Percentiles rank a stretch among this genome's conserved stretches.
Conservation (phyloP, 257 asterid species). For the Scutellaria baicalensis region DNA sequence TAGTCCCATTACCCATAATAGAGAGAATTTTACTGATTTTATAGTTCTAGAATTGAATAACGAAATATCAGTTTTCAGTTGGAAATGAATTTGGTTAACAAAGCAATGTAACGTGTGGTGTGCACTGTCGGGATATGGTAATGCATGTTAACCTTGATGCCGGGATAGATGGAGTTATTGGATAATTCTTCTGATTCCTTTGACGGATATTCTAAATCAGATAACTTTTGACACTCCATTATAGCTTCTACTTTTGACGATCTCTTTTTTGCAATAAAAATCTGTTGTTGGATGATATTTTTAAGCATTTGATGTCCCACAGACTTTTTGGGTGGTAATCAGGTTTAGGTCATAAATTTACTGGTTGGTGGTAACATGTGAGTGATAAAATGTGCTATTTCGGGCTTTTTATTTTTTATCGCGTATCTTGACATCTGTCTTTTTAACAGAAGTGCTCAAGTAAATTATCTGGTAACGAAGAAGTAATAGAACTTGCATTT, state of each 20-base stretch:
- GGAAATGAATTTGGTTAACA: too few relatives aligned
- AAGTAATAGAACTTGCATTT: neutral
- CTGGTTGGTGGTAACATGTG: neutral
- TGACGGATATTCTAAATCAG: neutral
- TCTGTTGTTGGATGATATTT: neutral
- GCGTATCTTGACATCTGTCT: too few relatives aligned
- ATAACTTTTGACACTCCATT: neutral
- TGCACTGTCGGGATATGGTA: too few relatives aligned
- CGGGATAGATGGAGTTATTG: neutral
- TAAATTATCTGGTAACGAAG: neutral
- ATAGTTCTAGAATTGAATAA: too few relatives aligned
- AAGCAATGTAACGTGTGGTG: neutral
- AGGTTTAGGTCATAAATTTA: too few relatives aligned
- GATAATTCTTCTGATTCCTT: neutral
- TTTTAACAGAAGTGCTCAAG: too few relatives aligned
- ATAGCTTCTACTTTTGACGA: neutral
- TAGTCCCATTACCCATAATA: too few relatives aligned
- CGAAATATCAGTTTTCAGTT: too few relatives aligned
- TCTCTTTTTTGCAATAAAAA: neutral
- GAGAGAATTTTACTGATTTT: too few relatives aligned
- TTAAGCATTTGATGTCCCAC: too few relatives aligned
- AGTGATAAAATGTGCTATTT: neutral
- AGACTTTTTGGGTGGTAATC: too few relatives aligned
- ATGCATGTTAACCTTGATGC: too few relatives aligned
- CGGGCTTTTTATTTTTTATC: neutral